Conservation (phyloP, 495 filamentous ascomycete genomes). For the Tuber calosporum region DNA sequence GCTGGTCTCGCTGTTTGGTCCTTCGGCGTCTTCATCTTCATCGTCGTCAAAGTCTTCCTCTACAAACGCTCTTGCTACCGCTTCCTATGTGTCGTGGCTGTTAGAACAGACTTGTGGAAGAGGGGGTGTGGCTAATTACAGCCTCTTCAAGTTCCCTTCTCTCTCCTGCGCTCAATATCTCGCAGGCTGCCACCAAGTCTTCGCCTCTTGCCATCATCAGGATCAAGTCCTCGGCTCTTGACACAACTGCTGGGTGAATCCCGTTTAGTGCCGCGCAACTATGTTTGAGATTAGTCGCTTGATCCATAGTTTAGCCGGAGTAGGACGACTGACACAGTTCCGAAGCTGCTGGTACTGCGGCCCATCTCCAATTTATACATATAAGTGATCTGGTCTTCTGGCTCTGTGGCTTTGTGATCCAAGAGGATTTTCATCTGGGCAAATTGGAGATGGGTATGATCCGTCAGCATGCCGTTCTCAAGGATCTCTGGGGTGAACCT, state of each 20-base stretch:
- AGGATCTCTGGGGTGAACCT: constrained; percentile 59
- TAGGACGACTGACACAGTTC: constrained; percentile 63
- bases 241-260: constrained; percentile 61
- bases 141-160: constrained; percentile 57
- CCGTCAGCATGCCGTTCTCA: constrained; percentile 59
- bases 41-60: constrained; percentile 30
- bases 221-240: constrained; percentile 69
- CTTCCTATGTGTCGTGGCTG: constrained; percentile 10
- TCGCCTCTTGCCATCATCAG: constrained; percentile 63
- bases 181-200: constrained; percentile 65
- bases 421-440: constrained; percentile 84
- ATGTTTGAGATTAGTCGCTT: neutral
- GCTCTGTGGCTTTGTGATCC: constrained; percentile 52
- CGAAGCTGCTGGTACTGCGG: constrained; percentile 72
- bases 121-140: constrained; percentile 32
- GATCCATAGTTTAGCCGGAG: neutral
- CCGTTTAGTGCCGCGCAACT: constrained; percentile 60
- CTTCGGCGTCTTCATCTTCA: constrained; percentile 13
- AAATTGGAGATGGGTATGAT: constrained; percentile 57
- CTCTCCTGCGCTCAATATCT: constrained; percentile 55
- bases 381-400: constrained; percentile 75
- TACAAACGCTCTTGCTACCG: constrained; percentile 28
- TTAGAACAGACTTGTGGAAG: constrained; percentile 1
- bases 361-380: constrained; percentile 68
- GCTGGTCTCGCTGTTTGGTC: neutral